These are phyloP conservation scores for Hypomyces perniciosus DNA, from an alignment of 2,329 filamentous ascomycete species.

Conservation along the genomic window DNA sequence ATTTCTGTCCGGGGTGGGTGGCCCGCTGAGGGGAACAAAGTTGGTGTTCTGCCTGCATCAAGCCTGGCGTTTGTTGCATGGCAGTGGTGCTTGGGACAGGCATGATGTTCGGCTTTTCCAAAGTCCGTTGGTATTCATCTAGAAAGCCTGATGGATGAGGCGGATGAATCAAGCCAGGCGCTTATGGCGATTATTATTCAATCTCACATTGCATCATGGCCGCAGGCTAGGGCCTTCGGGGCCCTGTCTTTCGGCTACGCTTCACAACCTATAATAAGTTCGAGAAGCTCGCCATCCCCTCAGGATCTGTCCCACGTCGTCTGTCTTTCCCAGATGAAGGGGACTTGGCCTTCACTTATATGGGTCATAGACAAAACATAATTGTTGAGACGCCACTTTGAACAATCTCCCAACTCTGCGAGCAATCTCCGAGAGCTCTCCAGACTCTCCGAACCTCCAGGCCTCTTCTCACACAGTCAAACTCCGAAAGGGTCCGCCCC, in stretches of 20 bases:
- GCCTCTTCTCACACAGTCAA: neutral
- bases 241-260: too few species aligned
- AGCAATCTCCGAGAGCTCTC: slow-evolving; percentile 1
- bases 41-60: slow-evolving; percentile 10
- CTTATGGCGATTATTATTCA: neutral
- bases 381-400: slow-evolving; percentile 8
- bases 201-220: too few species aligned
- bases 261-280: neutral
- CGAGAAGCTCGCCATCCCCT: neutral
- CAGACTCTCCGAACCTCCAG: neutral
- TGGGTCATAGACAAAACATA: too few species aligned
- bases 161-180: neutral
- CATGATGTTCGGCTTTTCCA: neutral
- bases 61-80: neutral
- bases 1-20: neutral
- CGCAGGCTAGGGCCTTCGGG: too few species aligned
- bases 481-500: neutral
- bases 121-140: too few species aligned
- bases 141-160: neutral
- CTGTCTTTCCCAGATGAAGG: neutral
- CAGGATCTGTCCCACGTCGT: neutral
- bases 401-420: neutral
- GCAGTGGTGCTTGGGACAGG: slow-evolving; percentile 2
- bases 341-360: neutral
- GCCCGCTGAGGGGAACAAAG: neutral